A percentile compares a stretch with the other conserved stretches of the same genome.
phyloP scores from a whole-genome alignment of 306 rosid genomes.

The Adenanthera pavonina region DNA sequence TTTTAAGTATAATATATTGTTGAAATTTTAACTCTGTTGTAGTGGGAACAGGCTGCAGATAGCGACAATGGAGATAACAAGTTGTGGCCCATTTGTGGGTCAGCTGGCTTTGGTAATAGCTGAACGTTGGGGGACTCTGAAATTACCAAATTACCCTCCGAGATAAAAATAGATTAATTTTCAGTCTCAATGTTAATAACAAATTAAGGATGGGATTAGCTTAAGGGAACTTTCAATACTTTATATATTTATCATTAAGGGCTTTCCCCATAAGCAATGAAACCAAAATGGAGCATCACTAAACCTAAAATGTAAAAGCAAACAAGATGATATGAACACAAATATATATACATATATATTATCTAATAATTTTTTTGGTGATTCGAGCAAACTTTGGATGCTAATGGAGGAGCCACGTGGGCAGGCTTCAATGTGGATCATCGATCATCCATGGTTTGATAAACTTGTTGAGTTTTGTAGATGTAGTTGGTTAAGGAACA shows the following conservation, averaged over 20 bases:
- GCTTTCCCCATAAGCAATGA: neutral
- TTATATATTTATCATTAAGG: neutral
- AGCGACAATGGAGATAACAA: conserved; percentile 58
- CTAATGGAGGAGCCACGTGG: conserved; percentile 48
- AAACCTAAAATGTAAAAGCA: neutral
- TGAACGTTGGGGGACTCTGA: neutral
- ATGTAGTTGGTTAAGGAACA: conserved; percentile 37
- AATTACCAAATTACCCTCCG: conserved; percentile 41
- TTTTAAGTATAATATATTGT: neutral
- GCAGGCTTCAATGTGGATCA: conserved; percentile 13
- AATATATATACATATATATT: neutral
- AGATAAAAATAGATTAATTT: neutral
- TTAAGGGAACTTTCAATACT: neutral
- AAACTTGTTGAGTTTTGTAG: conserved; percentile 11
- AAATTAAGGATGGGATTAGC: neutral
- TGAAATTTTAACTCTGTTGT: conserved; percentile 21
- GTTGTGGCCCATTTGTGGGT: conserved; percentile 60
- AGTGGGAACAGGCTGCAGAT: conserved; percentile 63
- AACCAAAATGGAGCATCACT: neutral
- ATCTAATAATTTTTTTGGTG: conserved; percentile 9
- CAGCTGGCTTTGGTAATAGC: conserved; percentile 51
- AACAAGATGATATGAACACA: neutral
- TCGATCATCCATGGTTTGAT: conserved; percentile 10
- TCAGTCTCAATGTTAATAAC: too few relatives aligned
- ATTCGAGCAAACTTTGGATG: conserved; percentile 35